Base-by-base conservation (phyloP, 306 rosid genomes). In the Medicago lupulina region DNA sequence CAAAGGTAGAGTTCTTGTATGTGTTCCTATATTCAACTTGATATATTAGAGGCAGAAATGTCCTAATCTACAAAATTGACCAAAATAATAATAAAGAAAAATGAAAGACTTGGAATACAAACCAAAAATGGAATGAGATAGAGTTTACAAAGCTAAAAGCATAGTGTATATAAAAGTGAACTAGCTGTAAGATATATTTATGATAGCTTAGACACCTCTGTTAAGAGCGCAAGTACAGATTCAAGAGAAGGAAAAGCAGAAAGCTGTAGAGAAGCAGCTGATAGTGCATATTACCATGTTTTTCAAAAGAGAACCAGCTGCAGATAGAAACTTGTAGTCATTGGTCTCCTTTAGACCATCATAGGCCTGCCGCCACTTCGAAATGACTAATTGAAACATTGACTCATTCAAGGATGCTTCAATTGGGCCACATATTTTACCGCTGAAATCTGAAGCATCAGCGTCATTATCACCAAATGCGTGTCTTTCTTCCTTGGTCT, bases 261-360 rank as follows among this genome's bases (percentile, higher is more conserved):
- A 62, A n/a, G 25, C 16, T 53, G 12, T 53, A 53, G 25, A 17
- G 59, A 53, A 53, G 12, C 25, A 17, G 59, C 25, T 17, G 59
- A 17, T 16, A 51, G 58, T 16, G 12, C 23, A 54, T 57, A 82
- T 81, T 81, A 94, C 98, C 98, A 90, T 92, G 21, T 83, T 85
- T 89, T 95, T 95, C 89, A 87, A 81, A 81, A 92, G 94, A 74
- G 93, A 92, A 79, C 96, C 97, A 87, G 97, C 92, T 57, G 95
- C 93, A 74, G 97, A 92, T 66, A 92, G 78, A 83, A 89, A 95
- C 79, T 85, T 90, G 79, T 86, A 86, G 80, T 89, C 89, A 38
- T 85, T 87, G 77, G 96, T 90, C 85, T 92, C 91, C 90, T 95
- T 95, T 62, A 95, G 79, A 49, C 95, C 88, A 74, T 95, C 96